These are phyloP conservation scores for Mycena alexandri DNA, from an alignment of 768 basidiomycete genomes.

Conservation along the genomic window DNA sequence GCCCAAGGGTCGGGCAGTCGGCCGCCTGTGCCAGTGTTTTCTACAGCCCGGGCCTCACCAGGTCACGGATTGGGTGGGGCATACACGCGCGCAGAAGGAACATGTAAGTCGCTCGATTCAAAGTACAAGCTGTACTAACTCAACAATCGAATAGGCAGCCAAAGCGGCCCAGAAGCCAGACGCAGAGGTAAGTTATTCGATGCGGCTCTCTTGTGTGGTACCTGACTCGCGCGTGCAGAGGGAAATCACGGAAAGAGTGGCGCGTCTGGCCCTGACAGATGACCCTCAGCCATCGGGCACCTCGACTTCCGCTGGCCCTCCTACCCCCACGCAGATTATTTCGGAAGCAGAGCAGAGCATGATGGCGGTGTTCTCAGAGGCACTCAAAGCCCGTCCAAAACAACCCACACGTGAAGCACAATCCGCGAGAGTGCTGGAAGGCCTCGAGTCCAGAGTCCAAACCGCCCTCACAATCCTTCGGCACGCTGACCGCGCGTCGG, in stretches of 20 bases:
- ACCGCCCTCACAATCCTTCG: constrained; percentile 4
- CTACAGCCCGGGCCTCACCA: not conserved
- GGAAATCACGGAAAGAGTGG: not conserved
- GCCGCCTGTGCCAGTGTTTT: not conserved
- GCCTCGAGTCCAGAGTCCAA: not conserved
- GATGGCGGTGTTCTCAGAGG: constrained; percentile 5
- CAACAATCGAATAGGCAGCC: not conserved
- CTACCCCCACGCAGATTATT: not conserved
- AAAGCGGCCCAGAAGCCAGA: not conserved
- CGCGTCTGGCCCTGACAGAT: not conserved
- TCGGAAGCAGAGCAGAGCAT: not conserved
- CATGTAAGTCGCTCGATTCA: constrained; percentile 1
- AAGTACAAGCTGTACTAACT: not conserved
- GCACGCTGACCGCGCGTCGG: not conserved
- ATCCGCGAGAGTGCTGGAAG: not conserved
- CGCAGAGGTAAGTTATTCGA: not conserved
- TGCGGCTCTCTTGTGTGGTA: not conserved
- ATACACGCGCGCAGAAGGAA: not conserved
- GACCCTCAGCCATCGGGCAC: not conserved
- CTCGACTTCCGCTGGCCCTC: not conserved
- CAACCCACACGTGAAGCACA: constrained; percentile 7
- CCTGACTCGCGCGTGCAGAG: constrained; percentile 11
- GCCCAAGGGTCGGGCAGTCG: not conserved
- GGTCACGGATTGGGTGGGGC: not conserved
- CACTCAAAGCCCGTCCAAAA: constrained; percentile 4